Base-by-base conservation (phyloP, 192 early-diverging fungal species). In the Backusella liffmaniae region DNA sequence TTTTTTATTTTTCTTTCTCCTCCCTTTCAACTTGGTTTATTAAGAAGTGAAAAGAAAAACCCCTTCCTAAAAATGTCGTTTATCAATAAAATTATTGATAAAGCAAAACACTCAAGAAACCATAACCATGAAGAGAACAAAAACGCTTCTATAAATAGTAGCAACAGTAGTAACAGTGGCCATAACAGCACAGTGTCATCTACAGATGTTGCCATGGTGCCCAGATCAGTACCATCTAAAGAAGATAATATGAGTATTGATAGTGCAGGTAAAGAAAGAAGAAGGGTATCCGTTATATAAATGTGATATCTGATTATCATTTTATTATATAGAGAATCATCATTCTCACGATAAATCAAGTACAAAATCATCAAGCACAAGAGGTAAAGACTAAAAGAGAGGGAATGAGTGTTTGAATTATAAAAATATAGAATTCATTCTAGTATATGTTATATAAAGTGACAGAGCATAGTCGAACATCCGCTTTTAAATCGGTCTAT, bases 1-100 rank as follows among this genome's bases (percentile, higher is more conserved):
- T 53, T 8, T 53, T 53, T 9, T 21, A 7, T 56, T 9, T 56
- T 3, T 56, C n/a, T n/a, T 21, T 21, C 53, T 56, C 53, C 39
- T 70, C 26, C 15, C 29, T 32, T 3, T 32, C 32, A 32, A 44
- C 35, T 44, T 42, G 16, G 9, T 67, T 70, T 23, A 37, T 34
- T 30, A 23, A 67, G 5, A 32, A 32, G 32, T 32, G 32, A 32
- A 32, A 32, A 32, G 32, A 32, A 32, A 32, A 32, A 0, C 32
- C 30, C 3, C 32, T 0, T 32, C 32, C 2, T 18, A 67, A 71
- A 56, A 51, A 80, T 80, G 79, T 80, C 79, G 12, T 80, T 80
- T 73, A 70, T 80, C 46, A 76, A 80, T 66, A 80, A 80, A 65
- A 73, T 80, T 35, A 80, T 80, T 30, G 79, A 80, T 53, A 80